A percentile compares a stretch with the other conserved stretches of the same genome.
phyloP scores from a whole-genome alignment of 2,329 filamentous ascomycete species.

The Fusarium pseudograminearum region DNA sequence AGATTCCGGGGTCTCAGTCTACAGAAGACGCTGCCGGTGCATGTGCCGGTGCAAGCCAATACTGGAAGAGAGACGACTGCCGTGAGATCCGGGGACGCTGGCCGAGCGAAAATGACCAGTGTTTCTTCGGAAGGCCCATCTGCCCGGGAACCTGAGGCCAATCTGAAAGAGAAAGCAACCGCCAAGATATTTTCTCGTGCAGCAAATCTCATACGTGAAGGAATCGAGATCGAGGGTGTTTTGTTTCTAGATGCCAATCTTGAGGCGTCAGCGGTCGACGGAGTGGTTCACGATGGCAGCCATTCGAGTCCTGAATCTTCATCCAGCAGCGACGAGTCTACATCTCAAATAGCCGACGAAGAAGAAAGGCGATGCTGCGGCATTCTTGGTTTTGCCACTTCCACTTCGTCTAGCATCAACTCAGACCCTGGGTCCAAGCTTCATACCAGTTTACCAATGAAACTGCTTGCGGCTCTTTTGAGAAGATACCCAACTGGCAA shows the following conservation, averaged over 20 bases:
- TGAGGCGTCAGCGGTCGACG: constrained; percentile 33
- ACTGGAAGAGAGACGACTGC: constrained; percentile 5
- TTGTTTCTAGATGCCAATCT: constrained; percentile 51
- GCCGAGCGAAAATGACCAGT: background rate
- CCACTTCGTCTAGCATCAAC: constrained; percentile 51
- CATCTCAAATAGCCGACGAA: background rate
- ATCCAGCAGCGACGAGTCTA: constrained; percentile 49
- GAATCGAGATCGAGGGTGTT: constrained; percentile 56
- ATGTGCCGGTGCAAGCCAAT: constrained; percentile 17
- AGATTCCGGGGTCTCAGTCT: constrained; percentile 7
- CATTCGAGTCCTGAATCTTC: constrained; percentile 23
- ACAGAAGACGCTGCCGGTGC: constrained; percentile 9
- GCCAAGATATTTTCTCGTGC: constrained; percentile 57
- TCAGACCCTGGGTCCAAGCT: constrained; percentile 36
- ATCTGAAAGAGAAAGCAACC: constrained; percentile 7
- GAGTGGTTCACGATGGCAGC: constrained; percentile 30
- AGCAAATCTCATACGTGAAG: constrained; percentile 58
- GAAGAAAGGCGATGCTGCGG: constrained; percentile 44
- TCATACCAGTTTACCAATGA: constrained; percentile 52
- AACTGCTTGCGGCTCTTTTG: constrained; percentile 56
- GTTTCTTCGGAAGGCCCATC: constrained; percentile 7
- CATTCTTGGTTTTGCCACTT: constrained; percentile 56
- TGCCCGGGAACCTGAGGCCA: constrained; percentile 2
- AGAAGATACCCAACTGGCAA: constrained; percentile 60
- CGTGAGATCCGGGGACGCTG: background rate